Conservation (phyloP, 345 rosid genomes). For the Acer yangbiense region DNA sequence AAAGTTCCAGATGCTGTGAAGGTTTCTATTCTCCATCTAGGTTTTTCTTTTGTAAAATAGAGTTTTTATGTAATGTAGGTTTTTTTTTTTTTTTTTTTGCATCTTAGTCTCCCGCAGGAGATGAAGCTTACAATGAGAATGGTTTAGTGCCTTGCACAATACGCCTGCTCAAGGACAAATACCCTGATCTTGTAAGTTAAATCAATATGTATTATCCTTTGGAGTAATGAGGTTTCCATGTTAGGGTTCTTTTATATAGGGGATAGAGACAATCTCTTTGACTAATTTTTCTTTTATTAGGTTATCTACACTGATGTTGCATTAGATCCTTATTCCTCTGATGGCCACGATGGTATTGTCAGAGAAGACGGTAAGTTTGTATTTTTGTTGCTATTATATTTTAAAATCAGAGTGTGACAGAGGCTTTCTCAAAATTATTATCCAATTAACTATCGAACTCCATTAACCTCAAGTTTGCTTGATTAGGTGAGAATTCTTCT, state of each 20-base stretch:
- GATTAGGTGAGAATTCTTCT: neutral
- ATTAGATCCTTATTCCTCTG: slow-evolving; percentile 84
- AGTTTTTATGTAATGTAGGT: slow-evolving; percentile 4
- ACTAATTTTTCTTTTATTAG: slow-evolving; percentile 37
- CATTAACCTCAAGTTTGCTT: neutral
- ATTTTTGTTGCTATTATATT: neutral
- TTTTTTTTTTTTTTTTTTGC: slow-evolving; percentile 17
- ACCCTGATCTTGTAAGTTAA: slow-evolving; percentile 80
- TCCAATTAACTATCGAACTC: neutral
- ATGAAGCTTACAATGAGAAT: slow-evolving; percentile 88
- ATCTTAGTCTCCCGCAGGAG: slow-evolving; percentile 73
- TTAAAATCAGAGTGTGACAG: neutral
- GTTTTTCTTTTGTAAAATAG: slow-evolving; percentile 5
- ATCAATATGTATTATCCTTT: slow-evolving; percentile 2
- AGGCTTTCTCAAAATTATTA: neutral
- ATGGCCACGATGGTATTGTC: slow-evolving; percentile 93
- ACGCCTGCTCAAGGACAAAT: slow-evolving; percentile 74
- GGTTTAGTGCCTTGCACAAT: slow-evolving; percentile 87
- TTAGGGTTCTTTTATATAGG: slow-evolving; percentile 3
- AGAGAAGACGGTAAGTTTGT: slow-evolving; percentile 73
- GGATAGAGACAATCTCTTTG: neutral
- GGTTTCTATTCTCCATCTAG: slow-evolving; percentile 45
- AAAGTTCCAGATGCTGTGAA: slow-evolving; percentile 95
- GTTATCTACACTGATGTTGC: slow-evolving; percentile 92
- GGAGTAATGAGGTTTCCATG: neutral